phyloP scores from a whole-genome alignment of 176 grass and related monocot genomes.

The Thinopyrum elongatum region DNA sequence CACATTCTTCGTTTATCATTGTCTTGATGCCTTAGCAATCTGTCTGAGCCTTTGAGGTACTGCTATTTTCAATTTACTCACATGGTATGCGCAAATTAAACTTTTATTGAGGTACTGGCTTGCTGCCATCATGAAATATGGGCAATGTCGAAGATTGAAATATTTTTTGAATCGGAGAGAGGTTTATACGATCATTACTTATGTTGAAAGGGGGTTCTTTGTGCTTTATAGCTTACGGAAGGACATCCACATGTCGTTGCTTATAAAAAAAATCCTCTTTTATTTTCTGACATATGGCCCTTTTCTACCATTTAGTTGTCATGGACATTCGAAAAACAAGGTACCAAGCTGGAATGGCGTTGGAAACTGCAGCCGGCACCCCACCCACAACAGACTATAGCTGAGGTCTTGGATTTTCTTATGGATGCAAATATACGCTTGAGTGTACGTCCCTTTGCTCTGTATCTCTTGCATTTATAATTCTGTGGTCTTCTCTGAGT shows the following conservation, averaged over 20 bases:
- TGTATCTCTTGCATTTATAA: not conserved
- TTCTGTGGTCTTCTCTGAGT: not conserved
- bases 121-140: not conserved
- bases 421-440: conserved; percentile 95
- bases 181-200: not conserved
- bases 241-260: not conserved
- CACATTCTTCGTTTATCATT: not conserved
- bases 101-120: not conserved
- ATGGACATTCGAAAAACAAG: conserved; percentile 91
- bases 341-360: conserved; percentile 89
- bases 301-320: conserved; percentile 55
- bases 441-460: conserved; percentile 60
- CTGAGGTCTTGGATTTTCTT: conserved; percentile 81
- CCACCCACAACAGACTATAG: conserved; percentile 56
- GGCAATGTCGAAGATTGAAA: not conserved
- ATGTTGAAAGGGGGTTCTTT: not conserved
- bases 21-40: not conserved
- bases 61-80: not conserved
- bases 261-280: not conserved
- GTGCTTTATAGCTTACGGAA: not conserved
- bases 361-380: conserved; percentile 86
- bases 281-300: not conserved
- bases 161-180: not conserved
- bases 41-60: not conserved
- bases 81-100: not conserved